phyloP scores from a whole-genome alignment of 805 yeast species.

The Komagataella pastoris region DNA sequence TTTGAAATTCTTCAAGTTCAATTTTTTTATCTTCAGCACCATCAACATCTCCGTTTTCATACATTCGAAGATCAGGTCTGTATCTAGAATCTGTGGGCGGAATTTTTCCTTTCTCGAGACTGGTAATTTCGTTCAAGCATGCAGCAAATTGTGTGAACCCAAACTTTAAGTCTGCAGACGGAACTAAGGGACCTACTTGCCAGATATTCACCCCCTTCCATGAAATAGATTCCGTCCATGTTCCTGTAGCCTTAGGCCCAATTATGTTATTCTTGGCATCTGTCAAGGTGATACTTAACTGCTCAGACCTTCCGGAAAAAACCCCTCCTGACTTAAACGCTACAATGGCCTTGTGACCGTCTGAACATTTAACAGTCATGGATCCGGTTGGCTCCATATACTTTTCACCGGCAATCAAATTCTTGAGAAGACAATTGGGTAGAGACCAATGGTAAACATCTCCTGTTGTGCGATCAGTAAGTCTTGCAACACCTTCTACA shows the following conservation, averaged over 20 bases:
- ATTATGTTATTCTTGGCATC: constrained; percentile 22
- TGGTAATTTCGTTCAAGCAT: constrained; percentile 66
- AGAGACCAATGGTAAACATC: constrained; percentile 72
- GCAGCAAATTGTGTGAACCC: constrained; percentile 84
- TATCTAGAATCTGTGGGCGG: constrained; percentile 85
- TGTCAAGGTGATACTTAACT: constrained; percentile 29
- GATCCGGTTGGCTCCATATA: constrained; percentile 77
- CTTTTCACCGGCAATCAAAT: constrained; percentile 89
- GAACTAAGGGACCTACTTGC: constrained; percentile 55
- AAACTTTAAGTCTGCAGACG: constrained; percentile 47
- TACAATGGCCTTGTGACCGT: constrained; percentile 57
- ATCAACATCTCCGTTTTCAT: constrained; percentile 57
- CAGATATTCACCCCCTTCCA: constrained; percentile 38
- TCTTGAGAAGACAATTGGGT: constrained; percentile 74
- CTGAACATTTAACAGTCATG: constrained; percentile 51
- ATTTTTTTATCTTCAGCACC: constrained; percentile 62
- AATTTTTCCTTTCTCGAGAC: constrained; percentile 44
- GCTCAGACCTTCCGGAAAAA: constrained; percentile 80
- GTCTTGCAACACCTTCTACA: constrained; percentile 55
- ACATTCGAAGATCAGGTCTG: constrained; percentile 72
- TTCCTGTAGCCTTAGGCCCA: constrained; percentile 37
- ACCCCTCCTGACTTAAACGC: constrained; percentile 74
- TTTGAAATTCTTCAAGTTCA: constrained; percentile 65
- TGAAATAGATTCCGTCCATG: constrained; percentile 67
- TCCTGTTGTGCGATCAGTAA: constrained; percentile 45